A percentile compares a stretch with the other conserved stretches of the same genome.
Conservation (phyloP, 192 early-diverging fungal species). For the Kickxella alabastrina region DNA sequence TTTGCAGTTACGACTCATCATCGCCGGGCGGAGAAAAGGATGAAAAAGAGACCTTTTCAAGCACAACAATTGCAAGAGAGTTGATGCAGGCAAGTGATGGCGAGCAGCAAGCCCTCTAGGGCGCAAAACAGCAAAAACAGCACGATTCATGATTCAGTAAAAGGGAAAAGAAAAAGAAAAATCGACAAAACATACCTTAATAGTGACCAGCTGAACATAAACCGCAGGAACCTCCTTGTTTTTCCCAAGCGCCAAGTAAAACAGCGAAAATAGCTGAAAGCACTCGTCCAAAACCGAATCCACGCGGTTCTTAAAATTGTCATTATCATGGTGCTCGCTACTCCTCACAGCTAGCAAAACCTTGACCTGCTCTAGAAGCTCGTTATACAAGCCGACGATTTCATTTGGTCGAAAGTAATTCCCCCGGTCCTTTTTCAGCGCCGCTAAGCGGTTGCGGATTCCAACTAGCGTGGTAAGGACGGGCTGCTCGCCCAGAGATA, state of each 20-base stretch:
- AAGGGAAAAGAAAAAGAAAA: neutral
- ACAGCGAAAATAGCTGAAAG: constrained; percentile 71
- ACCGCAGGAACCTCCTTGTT: constrained; percentile 73
- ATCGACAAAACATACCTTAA: constrained; percentile 51
- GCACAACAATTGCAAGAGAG: no score
- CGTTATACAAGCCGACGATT: constrained; percentile 61
- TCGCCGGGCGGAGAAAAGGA: no score
- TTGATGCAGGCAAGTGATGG: no score
- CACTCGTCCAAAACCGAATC: constrained; percentile 73
- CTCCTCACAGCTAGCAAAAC: constrained; percentile 47
- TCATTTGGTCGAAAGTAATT: constrained; percentile 62
- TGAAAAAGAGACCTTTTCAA: no score
- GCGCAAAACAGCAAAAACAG: neutral
- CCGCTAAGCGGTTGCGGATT: constrained; percentile 67
- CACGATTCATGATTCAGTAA: neutral
- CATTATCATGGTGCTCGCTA: constrained; percentile 50
- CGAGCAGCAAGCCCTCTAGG: no score
- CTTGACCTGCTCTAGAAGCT: constrained; percentile 53
- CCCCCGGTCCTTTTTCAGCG: constrained; percentile 70
- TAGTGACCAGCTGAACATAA: constrained; percentile 71
- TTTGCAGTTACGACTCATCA: no score
- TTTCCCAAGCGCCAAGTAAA: constrained; percentile 72
- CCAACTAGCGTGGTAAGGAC: constrained; percentile 63
- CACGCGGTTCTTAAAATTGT: constrained; percentile 56
- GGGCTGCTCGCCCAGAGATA: constrained; percentile 55